Base-by-base conservation (phyloP, 306 rosid genomes). In the Oxytropis ochrocephala region DNA sequence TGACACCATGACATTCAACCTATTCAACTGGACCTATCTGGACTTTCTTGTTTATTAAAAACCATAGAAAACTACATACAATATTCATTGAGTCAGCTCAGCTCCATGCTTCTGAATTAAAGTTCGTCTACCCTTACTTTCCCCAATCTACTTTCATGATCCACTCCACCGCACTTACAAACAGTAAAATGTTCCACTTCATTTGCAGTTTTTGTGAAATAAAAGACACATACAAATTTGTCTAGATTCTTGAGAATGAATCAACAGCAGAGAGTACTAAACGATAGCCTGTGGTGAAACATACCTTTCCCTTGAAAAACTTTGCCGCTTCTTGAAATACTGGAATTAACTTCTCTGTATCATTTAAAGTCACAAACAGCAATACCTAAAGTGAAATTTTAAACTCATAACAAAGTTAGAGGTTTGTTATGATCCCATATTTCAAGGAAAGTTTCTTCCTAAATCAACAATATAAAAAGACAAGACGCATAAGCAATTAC, bases 281-380 rank as follows among this genome's bases (percentile, higher is more conserved):
- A 49, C 35, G 21, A 66, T 63, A 50, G 75, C 53, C 41, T 11
- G 54, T 36, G 30, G 44, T 50, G 64, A 83, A 69, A 61, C 39
- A 62, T 87, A 91, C 99, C 99, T 88, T 91, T 68, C 99, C 99
- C 82, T 87, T 91, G 89, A 88, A 94, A 58, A 64, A 7, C 62
- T 88, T 89, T n/a, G 99, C 91, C 7, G 88, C 87, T 78, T 85
- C 96, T 46, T 62, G 62, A 79, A 91, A 94, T 49, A 63, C 53
- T 42, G 95, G 89, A 61, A 91, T n/a, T 47, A 89, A 71, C 77
- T 84, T 87, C 78, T 79, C 85, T 13, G 95, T 74, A 44, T 94
- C 95, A n/a, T 82, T 90, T 72, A 81, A 74, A 64, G 83, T 73
- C 64, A 82, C 92, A 62, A 94, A 94, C 53, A 94, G 86, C 81